phyloP scores from a whole-genome alignment of 225 moss, liverwort and hornwort species.

The Marchantia polymorpha region DNA sequence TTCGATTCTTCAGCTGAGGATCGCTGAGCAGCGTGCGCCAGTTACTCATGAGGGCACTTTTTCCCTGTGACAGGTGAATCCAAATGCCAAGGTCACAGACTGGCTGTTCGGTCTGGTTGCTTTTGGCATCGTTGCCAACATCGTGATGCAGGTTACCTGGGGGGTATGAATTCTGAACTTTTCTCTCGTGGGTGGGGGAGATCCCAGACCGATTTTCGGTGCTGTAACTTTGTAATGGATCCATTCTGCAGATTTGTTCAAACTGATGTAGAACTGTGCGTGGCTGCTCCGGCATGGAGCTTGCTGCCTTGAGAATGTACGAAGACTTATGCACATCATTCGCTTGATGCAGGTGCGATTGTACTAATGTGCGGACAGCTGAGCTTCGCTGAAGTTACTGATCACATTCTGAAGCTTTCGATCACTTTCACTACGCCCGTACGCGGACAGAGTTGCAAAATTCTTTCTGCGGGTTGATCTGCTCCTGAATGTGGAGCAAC shows the following conservation, averaged over 20 bases:
- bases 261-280: not conserved
- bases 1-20: not conserved
- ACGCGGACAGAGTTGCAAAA: too few species aligned
- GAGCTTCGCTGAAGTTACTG: not conserved
- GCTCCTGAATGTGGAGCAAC: not conserved
- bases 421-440: too few species aligned
- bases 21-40: not conserved
- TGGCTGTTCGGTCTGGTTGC: conserved; percentile 80
- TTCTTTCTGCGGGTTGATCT: not conserved
- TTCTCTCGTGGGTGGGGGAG: not conserved
- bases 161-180: conserved; percentile 59
- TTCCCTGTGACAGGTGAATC: conserved; percentile 28
- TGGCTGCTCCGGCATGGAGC: not conserved
- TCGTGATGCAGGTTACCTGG: conserved; percentile 66
- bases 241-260: too few species aligned
- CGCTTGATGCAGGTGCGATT: not conserved
- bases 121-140: conserved; percentile 73
- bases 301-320: not conserved
- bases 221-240: not conserved
- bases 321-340: not conserved
- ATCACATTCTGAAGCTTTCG: not conserved
- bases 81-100: conserved; percentile 72
- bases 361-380: not conserved
- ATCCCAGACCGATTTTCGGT: not conserved
- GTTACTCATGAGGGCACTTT: not conserved